Evolutionary conservation across 352 stramenopile species (phyloP), one percentile per base, ranked within the genome.

Genomic region (Aphanomyces astaci): DNA sequence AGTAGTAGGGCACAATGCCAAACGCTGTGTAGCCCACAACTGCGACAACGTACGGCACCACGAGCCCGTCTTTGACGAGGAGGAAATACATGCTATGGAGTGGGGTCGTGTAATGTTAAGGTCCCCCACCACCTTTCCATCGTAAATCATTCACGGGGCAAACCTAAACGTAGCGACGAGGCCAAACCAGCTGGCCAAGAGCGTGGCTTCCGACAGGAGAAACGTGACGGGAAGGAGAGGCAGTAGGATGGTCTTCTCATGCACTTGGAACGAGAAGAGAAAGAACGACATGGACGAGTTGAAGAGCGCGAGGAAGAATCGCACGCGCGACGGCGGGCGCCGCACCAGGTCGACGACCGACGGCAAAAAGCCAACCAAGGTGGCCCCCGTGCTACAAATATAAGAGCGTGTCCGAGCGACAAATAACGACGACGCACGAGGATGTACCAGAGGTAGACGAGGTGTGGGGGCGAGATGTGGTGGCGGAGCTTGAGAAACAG

Each of bases 231-330:
- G 95, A 36, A 97, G 80, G 40, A 98, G 62, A n/a, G 92, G 81
- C 30, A 98, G 77, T 63, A 99, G 72, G 60, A 98, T 98, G 5
- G 92, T 90, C 73, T 99, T 99, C 73, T 99, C 96, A 66, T 99
- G 96, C 45, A 99, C 96, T 92, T 99, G 95, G 75, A 97, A 99
- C n/a, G 90, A 98, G 48, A 97, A 97, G 51, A 98, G 78, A 74
- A 98, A 98, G 67, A 98, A 98, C 43, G 89, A 86, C 7, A 98
- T 75, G 7, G 92, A 93, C 48, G 83, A 95, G 55, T 89, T 92
- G 30, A 77, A 81, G 27, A 94, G 76, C 7, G 88, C 89, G 36
- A 95, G 78, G 19, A 98, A 66, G 56, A 97, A 86, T 10, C 84
- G 76, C 53, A 87, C 72, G 19, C 84, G 84, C 9, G 78, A 91